A percentile compares a stretch with the other conserved stretches of the same genome.
phyloP scores from a whole-genome alignment of 2,329 filamentous ascomycete genomes.

The Stachybotrys elegans region DNA sequence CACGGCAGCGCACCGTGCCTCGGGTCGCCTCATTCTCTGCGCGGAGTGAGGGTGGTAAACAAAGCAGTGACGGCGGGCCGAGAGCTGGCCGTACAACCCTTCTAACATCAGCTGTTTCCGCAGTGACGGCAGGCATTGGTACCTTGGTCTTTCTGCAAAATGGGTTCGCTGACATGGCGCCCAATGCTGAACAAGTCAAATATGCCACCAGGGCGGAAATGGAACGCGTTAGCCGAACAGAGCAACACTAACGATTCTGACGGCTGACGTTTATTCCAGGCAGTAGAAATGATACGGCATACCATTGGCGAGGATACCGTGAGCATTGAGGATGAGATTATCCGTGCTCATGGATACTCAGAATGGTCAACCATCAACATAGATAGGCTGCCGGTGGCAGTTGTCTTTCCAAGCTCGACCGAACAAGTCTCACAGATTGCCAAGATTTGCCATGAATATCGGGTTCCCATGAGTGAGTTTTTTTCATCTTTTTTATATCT shows the following conservation, averaged over 20 bases:
- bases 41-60: too few relatives aligned
- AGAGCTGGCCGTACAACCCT: too few relatives aligned
- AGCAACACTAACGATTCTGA: background rate
- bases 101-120: too few relatives aligned
- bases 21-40: too few relatives aligned
- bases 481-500: background rate
- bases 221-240: background rate
- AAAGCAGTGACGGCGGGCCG: too few relatives aligned
- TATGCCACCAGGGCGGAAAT: background rate
- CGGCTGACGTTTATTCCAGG: background rate
- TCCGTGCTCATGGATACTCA: constrained; percentile 61
- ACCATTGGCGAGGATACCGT: constrained; percentile 49
- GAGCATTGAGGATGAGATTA: constrained; percentile 58
- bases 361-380: constrained; percentile 68
- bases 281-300: background rate
- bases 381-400: constrained; percentile 55
- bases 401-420: constrained; percentile 60
- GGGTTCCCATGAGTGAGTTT: constrained; percentile 50
- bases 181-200: too few relatives aligned
- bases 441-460: constrained; percentile 55
- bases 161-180: too few relatives aligned
- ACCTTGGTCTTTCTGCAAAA: too few relatives aligned
- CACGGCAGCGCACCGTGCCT: too few relatives aligned
- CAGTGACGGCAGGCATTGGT: too few relatives aligned
- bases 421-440: constrained; percentile 61